These are phyloP conservation scores for Lathyrus sativus DNA, from an alignment of 306 rosid species.

Conservation along the genomic window DNA sequence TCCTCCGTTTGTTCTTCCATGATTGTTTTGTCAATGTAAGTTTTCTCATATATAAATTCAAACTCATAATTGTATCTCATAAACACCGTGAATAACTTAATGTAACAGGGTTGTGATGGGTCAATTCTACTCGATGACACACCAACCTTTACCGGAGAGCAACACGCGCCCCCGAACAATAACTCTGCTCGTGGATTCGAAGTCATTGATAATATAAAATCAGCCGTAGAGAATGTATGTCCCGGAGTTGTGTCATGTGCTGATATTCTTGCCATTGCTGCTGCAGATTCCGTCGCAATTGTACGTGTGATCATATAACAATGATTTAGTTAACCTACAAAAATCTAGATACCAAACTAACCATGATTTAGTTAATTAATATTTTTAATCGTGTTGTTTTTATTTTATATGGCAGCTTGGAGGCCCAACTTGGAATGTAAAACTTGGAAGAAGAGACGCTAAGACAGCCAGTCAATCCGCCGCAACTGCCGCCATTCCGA, in stretches of 20 bases:
- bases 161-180: conserved; percentile 67
- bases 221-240: conserved; percentile 70
- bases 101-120: conserved; percentile 83
- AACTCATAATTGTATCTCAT: no score
- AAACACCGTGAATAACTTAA: no score
- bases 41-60: no score
- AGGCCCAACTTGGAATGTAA: conserved; percentile 80
- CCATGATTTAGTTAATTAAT: neutral
- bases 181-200: conserved; percentile 83
- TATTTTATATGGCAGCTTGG: conserved; percentile 53
- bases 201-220: conserved; percentile 69
- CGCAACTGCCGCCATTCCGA: conserved; percentile 68
- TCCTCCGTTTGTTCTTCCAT: conserved; percentile 88
- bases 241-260: conserved; percentile 88
- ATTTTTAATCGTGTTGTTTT: neutral
- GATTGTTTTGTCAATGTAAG: conserved; percentile 87
- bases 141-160: conserved; percentile 74
- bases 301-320: conserved; percentile 37
- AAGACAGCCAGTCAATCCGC: conserved; percentile 67
- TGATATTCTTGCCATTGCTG: conserved; percentile 70
- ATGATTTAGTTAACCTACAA: neutral
- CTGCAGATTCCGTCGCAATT: conserved; percentile 70
- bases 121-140: conserved; percentile 84
- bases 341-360: neutral
- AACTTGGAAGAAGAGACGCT: conserved; percentile 87